Evolutionary conservation across 257 asterid species (phyloP), one percentile per base, ranked within the genome.

Genomic region (Plectranthus barbatus): DNA sequence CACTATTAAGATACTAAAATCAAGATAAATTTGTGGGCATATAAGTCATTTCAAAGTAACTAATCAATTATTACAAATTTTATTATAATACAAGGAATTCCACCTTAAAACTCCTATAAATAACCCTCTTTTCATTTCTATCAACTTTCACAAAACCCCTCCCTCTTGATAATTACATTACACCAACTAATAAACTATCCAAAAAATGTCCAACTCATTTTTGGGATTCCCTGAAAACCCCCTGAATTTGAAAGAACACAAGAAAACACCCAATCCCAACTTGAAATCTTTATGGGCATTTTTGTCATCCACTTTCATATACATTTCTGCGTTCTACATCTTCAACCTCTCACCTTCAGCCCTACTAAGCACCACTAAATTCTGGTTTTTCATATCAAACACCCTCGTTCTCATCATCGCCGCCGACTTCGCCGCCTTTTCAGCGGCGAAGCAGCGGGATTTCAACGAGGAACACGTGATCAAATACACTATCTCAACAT

Each of bases 321-420:
- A 82, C 73, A 60, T 72, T 64, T 82, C 79, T 5, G 62, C 71
- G 9, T 80, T 82, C 62, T 82, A 78, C 64, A 62, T 60, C 18
- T 76, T 85, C 73, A 74, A 74, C 13, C 84, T 85, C 74, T 83
- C 86, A 6, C 85, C 82, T 29, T 72, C 71, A 9, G 45, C 79
- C 26, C 81, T 85, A 14, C 7, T 82, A 6, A 67, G 11, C 60
- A 82, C 82, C 56, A 80, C 89, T 57, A 80, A 74, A 3, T 85
- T 85, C 70, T 85, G 93, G 94, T 85, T 85, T 59, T 70, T 85
- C 75, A 78, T 83, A 14, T 78, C 85, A 12, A 85, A 80, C 87
- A 82, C 87, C 12, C 80, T 80, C 49, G 60, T 85, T 59, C 71
- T 85, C 73, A 80, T 84, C 44, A 76, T 80, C 11, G 80, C 80